Base-by-base conservation (phyloP, 2,329 filamentous ascomycete species). In the Aspergillus clavatus region DNA sequence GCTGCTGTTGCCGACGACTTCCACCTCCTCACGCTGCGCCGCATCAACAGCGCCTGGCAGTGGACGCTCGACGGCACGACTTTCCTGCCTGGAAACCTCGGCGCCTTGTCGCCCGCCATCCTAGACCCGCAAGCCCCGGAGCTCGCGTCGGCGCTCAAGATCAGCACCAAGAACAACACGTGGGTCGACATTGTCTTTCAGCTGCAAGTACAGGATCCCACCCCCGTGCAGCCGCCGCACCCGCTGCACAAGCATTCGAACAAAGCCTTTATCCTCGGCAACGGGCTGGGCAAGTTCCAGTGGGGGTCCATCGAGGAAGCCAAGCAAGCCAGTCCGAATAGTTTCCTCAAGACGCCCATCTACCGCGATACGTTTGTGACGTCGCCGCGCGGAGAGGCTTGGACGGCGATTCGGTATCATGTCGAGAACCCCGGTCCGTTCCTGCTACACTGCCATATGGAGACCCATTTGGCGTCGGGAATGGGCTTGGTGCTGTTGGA, bases 201-300 rank as follows among this genome's bases (percentile, higher is more conserved):
- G 31, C 29, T 56, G 18, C 69, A 81, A 47, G 67, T 80, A 39
- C 60, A 72, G 33, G 63, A 73, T 0, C 56, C 64, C 16, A 45
- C 50, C 0, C 61, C 64, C 3, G 65, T 73, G 1, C 77, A 80
- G 55, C 78, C 75, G 1, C 65, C 74, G 1, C 82, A 85, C 49
- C 78, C 80, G 0, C 78, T 84, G 43, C 82, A 84, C 70, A 83
- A 83, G 66, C 82, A 85, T 62, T 76, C 77, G 33, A 80, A 76
- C 57, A 81, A 81, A 58, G 80, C 77, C 63, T 83, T 74, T 51
- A 63, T 75, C 18, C 72, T 85, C 18, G 82, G 81, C 0, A 48
- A 63, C 0, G 81, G 80, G 1, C 56, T 51, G 0, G 77, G 77
- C 0, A 47, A 54, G 1, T 85, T 79, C 52, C 72, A 61, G 5